Evolutionary conservation across 2,329 filamentous ascomycete genomes (phyloP).

Genomic region (Graphiopsis chlorocephala): DNA sequence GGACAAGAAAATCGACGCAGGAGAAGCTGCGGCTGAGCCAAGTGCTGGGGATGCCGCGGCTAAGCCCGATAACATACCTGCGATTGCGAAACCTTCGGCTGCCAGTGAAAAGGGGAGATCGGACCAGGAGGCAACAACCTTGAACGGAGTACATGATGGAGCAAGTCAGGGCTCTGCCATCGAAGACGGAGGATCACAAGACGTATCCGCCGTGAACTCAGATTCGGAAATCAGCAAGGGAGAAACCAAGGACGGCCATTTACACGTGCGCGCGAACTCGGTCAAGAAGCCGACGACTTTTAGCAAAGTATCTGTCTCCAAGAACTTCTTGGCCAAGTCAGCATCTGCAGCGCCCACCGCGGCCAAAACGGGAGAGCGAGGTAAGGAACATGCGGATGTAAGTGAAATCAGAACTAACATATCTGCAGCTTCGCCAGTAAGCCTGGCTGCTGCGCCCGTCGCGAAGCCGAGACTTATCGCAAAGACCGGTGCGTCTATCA

Average conservation of each 20-base stretch:
- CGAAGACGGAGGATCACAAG: slow-evolving; percentile 58
- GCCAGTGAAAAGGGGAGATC: slow-evolving; percentile 14
- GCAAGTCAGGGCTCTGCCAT: slow-evolving; percentile 36
- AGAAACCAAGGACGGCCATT: slow-evolving; percentile 54
- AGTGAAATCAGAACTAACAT: slow-evolving; percentile 20
- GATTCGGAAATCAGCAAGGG: slow-evolving; percentile 70
- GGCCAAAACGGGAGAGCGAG: slow-evolving; percentile 22
- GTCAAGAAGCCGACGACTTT: slow-evolving; percentile 75
- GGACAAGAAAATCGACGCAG: slow-evolving; percentile 12
- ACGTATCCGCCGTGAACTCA: slow-evolving; percentile 68
- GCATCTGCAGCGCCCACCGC: slow-evolving; percentile 48
- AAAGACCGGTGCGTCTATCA: slow-evolving; percentile 62
- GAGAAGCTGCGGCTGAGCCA: slow-evolving; percentile 28
- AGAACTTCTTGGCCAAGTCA: slow-evolving; percentile 77
- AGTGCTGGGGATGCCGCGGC: slow-evolving; percentile 33
- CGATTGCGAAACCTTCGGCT: slow-evolving; percentile 6
- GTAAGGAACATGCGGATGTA: slow-evolving; percentile 17
- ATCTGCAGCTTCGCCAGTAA: slow-evolving; percentile 37
- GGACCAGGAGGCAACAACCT: background rate
- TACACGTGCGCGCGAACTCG: slow-evolving; percentile 57
- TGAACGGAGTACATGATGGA: slow-evolving; percentile 23
- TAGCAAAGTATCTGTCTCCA: slow-evolving; percentile 83
- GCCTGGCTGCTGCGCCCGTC: slow-evolving; percentile 43
- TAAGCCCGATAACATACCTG: slow-evolving; percentile 15
- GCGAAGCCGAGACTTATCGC: slow-evolving; percentile 69